phyloP scores from a whole-genome alignment of 1,284 basidiomycete species.

The Vanrija humicola region DNA sequence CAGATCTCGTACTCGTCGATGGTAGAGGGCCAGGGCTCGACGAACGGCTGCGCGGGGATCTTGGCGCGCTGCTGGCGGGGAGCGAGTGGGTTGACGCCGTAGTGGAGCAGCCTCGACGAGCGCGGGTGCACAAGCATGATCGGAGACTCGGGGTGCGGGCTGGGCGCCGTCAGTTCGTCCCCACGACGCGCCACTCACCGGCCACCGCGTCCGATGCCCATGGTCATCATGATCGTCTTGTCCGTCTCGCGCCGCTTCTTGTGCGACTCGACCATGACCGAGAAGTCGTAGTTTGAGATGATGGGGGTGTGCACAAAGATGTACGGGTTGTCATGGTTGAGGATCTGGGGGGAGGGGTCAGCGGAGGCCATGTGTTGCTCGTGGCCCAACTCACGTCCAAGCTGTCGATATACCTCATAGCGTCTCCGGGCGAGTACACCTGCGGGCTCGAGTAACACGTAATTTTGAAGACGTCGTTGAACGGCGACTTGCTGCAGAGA shows the following conservation, averaged over 20 bases:
- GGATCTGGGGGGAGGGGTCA: slow-evolving; percentile 57
- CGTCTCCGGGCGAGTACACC: slow-evolving; percentile 89
- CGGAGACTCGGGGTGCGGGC: slow-evolving; percentile 47
- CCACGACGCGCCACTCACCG: slow-evolving; percentile 12
- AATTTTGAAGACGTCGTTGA: slow-evolving; percentile 64
- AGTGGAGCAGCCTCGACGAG: slow-evolving; percentile 42
- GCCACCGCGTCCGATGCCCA: slow-evolving; percentile 62
- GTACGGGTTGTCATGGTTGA: slow-evolving; percentile 75
- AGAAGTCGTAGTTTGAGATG: slow-evolving; percentile 87
- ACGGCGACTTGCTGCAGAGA: slow-evolving; percentile 12
- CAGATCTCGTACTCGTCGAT: slow-evolving; percentile 75
- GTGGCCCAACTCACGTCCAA: slow-evolving; percentile 50
- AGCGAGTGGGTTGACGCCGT: slow-evolving; percentile 42
- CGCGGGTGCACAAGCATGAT: slow-evolving; percentile 49
- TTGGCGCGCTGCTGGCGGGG: slow-evolving; percentile 40
- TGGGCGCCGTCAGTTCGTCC: slow-evolving; percentile 51
- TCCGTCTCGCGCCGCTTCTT: slow-evolving; percentile 80
- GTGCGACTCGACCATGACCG: slow-evolving; percentile 81
- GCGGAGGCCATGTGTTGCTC: too few species aligned
- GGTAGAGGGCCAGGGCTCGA: slow-evolving; percentile 53
- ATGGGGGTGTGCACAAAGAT: slow-evolving; percentile 91
- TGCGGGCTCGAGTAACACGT: slow-evolving; percentile 81
- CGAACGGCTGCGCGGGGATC: slow-evolving; percentile 42
- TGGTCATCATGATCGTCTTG: slow-evolving; percentile 94
- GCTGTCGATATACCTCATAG: slow-evolving; percentile 93